Conservation (phyloP, 495 filamentous ascomycete species). For the Paragyromitra xinjiangensis region DNA sequence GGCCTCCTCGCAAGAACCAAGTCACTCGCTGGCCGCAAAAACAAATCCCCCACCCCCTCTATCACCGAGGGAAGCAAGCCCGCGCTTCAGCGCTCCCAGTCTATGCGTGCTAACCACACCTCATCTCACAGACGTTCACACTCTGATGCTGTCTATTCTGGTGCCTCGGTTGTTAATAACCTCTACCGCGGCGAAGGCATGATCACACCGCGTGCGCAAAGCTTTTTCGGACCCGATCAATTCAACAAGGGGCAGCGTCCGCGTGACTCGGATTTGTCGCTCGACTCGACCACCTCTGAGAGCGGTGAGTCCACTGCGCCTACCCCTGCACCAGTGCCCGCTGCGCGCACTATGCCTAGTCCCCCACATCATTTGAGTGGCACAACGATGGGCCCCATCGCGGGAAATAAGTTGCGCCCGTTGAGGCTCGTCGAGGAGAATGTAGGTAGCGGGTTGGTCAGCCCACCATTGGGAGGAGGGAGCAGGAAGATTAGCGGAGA, state of each 20-base stretch:
- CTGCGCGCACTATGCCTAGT: slow-evolving; percentile 23
- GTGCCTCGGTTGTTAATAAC: slow-evolving; percentile 39
- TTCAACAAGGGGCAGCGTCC: slow-evolving; percentile 36
- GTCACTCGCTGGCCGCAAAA: slow-evolving; percentile 67
- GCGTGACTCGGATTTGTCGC: slow-evolving; percentile 48
- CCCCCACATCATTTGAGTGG: slow-evolving; percentile 63
- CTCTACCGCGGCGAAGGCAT: slow-evolving; percentile 54
- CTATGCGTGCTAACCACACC: slow-evolving; percentile 44
- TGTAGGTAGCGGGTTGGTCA: slow-evolving; percentile 49
- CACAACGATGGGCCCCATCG: slow-evolving; percentile 69
- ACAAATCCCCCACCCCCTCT: slow-evolving; percentile 69
- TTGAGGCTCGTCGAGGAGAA: slow-evolving; percentile 83
- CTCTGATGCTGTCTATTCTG: slow-evolving; percentile 50
- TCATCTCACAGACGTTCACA: slow-evolving; percentile 58
- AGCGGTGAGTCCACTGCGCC: slow-evolving; percentile 57
- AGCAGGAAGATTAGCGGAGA: slow-evolving; percentile 54
- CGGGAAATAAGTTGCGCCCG: slow-evolving; percentile 81
- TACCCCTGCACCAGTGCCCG: slow-evolving; percentile 58
- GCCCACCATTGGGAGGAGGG: slow-evolving; percentile 47
- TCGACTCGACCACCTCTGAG: slow-evolving; percentile 44
- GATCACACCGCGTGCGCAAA: slow-evolving; percentile 53
- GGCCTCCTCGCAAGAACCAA: slow-evolving; percentile 80
- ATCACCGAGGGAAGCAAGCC: slow-evolving; percentile 66
- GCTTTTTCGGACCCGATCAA: slow-evolving; percentile 51
- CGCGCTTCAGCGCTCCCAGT: slow-evolving; percentile 57